Base-by-base conservation (phyloP, 2,329 filamentous ascomycete genomes). In the Penicillium sp. region DNA sequence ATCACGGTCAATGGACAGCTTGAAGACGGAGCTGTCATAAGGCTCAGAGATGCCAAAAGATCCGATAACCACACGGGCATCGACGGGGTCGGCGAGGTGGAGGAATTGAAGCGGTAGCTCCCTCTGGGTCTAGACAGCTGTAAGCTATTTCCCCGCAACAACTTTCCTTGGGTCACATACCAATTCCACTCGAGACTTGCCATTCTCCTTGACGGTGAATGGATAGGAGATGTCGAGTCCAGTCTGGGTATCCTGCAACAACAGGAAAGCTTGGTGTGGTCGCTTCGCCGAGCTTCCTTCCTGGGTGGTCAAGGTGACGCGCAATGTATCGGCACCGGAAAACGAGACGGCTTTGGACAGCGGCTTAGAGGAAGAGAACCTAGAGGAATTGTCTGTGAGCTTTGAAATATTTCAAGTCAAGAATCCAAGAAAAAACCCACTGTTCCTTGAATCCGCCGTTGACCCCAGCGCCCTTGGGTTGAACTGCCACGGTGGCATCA, bases 251-350 rank as follows among this genome's bases (percentile, higher is more conserved):
- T 97, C 91, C 63, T 83, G 86, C 51, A 99, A 74, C 14, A 94
- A 80, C 48, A 99, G 80, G 77, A 96, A 96, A 5, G 91, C 91
- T 75, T 99, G 94, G 74, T 99, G 94, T 63, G 94, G 90, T 60
- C 89, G 85, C 79, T 91, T 92, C 42, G 83, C 81, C 63, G 85
- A 86, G 73, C 85, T 85, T 68, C 83, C 86, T 66, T 96, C 90
- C 69, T 88, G 87, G 8, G 90, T 82, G 30, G 90, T 95, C 64
- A 99, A 76, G 60, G 85, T 75, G 60, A 99, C 76, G 77, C 94
- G 96, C 67, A 97, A 78, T 38, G 85, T 84, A 68, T 95, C 91
- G 48, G 82, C 71, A 48, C 80, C 73, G 56, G 84, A 83, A 56
- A 97, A 78, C 10, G 79, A 72, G 38, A 96, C 69, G 11, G 85